Percentiles rank a stretch among this genome's conserved stretches.
Evolutionary conservation across 192 early-diverging fungal genomes (phyloP).

Genomic region (Umbelopsis vinacea): DNA sequence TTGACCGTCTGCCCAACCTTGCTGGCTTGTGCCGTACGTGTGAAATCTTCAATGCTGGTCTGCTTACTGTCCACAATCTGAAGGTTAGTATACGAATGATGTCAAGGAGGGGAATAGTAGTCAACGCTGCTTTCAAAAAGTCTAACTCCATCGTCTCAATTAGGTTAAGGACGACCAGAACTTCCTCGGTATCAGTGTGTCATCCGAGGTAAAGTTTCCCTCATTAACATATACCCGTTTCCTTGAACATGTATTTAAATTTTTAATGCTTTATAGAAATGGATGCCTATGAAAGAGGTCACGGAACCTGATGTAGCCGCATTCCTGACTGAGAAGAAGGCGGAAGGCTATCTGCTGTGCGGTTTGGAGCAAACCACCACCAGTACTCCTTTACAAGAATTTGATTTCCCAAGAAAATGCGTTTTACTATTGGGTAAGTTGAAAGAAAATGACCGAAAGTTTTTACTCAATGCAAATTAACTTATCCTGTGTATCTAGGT

Average conservation of each 20-base stretch:
- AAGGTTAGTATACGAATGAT: constrained; percentile 25
- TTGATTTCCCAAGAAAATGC: constrained; percentile 59
- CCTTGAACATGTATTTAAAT: no score
- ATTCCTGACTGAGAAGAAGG: constrained; percentile 52
- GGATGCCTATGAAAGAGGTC: constrained; percentile 64
- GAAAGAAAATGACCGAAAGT: not conserved
- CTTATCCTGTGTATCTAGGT: constrained; percentile 19
- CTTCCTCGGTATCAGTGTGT: constrained; percentile 56
- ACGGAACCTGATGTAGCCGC: constrained; percentile 36
- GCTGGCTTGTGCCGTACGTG: constrained; percentile 62
- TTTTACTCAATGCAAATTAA: no score
- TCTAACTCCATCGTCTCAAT: not conserved
- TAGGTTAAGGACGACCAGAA: constrained; percentile 53
- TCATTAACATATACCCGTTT: not conserved
- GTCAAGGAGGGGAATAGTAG: no score
- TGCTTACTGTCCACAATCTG: constrained; percentile 48
- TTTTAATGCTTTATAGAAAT: constrained; percentile 33
- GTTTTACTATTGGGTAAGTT: constrained; percentile 51
- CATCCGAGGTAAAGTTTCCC: constrained; percentile 44
- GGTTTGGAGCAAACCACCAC: constrained; percentile 66
- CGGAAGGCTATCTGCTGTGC: constrained; percentile 53
- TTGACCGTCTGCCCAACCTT: constrained; percentile 60
- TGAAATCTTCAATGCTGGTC: constrained; percentile 66
- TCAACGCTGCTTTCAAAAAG: no score
- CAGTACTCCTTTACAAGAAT: constrained; percentile 52